Evolutionary conservation across 2,329 filamentous ascomycete species (phyloP), one percentile per base, ranked within the genome.

Genomic region (Aspergillus unguis): DNA sequence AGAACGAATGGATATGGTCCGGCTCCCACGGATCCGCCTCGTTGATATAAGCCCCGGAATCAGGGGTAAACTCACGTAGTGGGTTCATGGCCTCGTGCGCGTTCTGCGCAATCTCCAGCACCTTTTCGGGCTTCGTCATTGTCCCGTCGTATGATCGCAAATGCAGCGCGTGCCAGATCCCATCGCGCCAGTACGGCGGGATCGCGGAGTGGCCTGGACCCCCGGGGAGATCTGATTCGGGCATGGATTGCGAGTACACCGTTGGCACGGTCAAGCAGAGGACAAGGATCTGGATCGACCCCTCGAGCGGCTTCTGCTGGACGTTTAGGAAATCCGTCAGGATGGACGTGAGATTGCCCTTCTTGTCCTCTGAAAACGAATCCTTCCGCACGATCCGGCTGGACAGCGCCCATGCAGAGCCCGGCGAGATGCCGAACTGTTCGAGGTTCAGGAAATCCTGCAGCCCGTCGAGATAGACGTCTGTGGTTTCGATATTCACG

Each of bases 151-250:
- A 52, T 11, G 17, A 3, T 4, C 47, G 36, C 1, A 41, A 43
- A 35, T 53, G 51, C 3, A 60, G 32, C 8, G 51, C 54, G 17
- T 61, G 59, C 59, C 59, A 61, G 5, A 61, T 29, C 1, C 51
- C 48, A 6, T 51, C 40, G 33, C 59, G 51, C 59, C 59, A 61
- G n/a, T 54, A 47, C 10, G 59, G 59, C 10, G 58, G 50, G 5
- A 60, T 48, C 0, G 58, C 57, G 8, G 59, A 35, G 4, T 51
- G 52, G 5, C 58, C 58, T 3, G 52, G 58, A 3, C 58, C 57
- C 23, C 41, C 52, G 2, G 50, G 44, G 17, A 44, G 31, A 27
- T 58, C 56, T 2, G 41, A 48, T 2, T 31, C 29, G 0, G 56
- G 53, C 7, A 58, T 29, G 8, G 10, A 47, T 35, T 45, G 35